Evolutionary conservation across 768 basidiomycete genomes (phyloP).

Genomic region (Galerina marginata): DNA sequence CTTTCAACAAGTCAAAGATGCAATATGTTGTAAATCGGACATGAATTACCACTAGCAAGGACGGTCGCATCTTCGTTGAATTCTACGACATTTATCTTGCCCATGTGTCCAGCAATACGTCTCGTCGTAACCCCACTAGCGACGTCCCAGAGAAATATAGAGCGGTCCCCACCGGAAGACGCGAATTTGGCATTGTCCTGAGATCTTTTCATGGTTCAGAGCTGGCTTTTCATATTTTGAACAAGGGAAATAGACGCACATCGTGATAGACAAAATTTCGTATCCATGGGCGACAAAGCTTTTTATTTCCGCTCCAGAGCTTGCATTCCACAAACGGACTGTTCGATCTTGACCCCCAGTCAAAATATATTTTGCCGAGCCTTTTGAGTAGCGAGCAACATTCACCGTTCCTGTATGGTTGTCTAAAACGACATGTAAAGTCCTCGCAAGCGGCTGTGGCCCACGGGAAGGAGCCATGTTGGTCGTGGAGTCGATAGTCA

Average conservation of each 20-base stretch:
- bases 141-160: conserved; percentile 96
- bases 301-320: conserved; percentile 88
- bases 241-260: conserved; percentile 57
- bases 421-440: conserved; percentile 64
- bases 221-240: neutral
- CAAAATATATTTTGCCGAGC: conserved; percentile 86
- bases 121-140: conserved; percentile 83
- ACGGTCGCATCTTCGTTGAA: conserved; percentile 90
- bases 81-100: conserved; percentile 89
- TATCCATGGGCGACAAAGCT: conserved; percentile 91
- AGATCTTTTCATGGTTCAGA: conserved; percentile 50
- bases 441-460: conserved; percentile 57
- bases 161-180: conserved; percentile 92
- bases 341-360: conserved; percentile 92
- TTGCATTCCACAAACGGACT: conserved; percentile 91
- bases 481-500: neutral
- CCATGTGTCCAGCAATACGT: conserved; percentile 86
- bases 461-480: conserved; percentile 59
- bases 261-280: conserved; percentile 88
- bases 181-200: conserved; percentile 95
- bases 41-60: conserved; percentile 75
- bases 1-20: conserved; percentile 41
- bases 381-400: conserved; percentile 90
- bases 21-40: neutral
- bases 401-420: conserved; percentile 87